A percentile compares a stretch with the other conserved stretches of the same genome.
These are phyloP conservation scores for Termitomyces sp. DNA, from an alignment of 768 basidiomycete species.

Conservation along the genomic window DNA sequence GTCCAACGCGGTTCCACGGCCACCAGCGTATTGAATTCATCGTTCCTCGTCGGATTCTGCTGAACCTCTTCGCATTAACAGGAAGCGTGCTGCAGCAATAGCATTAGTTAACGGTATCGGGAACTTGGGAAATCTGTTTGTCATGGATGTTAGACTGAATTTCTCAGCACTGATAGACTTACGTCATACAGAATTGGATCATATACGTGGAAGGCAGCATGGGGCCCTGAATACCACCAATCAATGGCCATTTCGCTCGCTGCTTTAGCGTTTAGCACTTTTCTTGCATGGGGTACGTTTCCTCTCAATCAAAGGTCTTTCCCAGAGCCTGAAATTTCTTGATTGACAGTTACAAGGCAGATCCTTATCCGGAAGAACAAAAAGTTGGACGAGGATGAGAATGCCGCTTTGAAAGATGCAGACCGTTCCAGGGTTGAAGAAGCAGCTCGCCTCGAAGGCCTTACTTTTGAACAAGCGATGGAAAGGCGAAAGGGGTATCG, in stretches of 20 bases:
- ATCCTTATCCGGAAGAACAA: constrained; percentile 49
- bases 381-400: constrained; percentile 43
- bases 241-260: constrained; percentile 49
- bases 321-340: background rate
- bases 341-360: constrained; percentile 29
- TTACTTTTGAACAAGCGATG: constrained; percentile 55
- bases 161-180: background rate
- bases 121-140: constrained; percentile 55
- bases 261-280: constrained; percentile 26
- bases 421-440: constrained; percentile 46
- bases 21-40: constrained; percentile 38
- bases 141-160: background rate
- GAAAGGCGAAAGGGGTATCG: constrained; percentile 51
- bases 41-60: background rate
- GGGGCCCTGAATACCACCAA: constrained; percentile 58
- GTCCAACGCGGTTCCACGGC: constrained; percentile 52
- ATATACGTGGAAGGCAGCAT: constrained; percentile 54
- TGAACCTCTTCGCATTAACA: constrained; percentile 8
- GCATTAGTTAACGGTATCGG: constrained; percentile 56
- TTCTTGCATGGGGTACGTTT: constrained; percentile 25
- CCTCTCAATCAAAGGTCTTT: no score
- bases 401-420: constrained; percentile 34
- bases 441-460: constrained; percentile 52
- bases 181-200: constrained; percentile 43
- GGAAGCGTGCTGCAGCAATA: constrained; percentile 50